These are phyloP conservation scores for Irpex lacteus DNA, from an alignment of 1,284 basidiomycete genomes.

Conservation along the genomic window DNA sequence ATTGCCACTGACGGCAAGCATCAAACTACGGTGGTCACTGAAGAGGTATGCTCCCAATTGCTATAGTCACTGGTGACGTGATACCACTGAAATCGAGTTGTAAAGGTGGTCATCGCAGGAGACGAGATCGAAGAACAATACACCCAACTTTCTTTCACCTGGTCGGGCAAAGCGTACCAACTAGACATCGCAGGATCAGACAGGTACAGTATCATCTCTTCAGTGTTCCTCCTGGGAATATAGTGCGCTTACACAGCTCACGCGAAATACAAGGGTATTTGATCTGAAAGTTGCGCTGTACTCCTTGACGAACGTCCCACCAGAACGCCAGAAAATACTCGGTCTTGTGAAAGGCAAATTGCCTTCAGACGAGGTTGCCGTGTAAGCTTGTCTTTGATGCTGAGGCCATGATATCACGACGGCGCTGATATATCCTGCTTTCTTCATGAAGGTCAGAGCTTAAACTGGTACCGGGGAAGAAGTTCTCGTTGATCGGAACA, in stretches of 20 bases:
- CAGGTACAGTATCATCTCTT: too few species aligned
- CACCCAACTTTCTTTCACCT: slow-evolving; percentile 62
- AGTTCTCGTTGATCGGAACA: slow-evolving; percentile 81
- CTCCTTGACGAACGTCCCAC: slow-evolving; percentile 76
- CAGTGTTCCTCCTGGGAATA: too few species aligned
- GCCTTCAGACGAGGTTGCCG: slow-evolving; percentile 67
- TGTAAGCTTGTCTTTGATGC: slow-evolving; percentile 55
- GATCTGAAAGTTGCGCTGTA: slow-evolving; percentile 68
- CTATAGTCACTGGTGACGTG: too few species aligned
- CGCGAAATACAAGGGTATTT: slow-evolving; percentile 46
- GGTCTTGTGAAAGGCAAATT: slow-evolving; percentile 85
- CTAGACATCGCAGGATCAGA: slow-evolving; percentile 70
- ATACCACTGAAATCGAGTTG: background rate
- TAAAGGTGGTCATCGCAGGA: slow-evolving; percentile 1
- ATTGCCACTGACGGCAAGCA: background rate
- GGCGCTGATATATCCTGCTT: background rate
- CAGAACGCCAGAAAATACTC: slow-evolving; percentile 86
- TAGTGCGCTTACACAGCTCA: background rate
- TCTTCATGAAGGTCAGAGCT: slow-evolving; percentile 53
- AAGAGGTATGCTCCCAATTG: background rate
- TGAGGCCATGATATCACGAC: too few species aligned
- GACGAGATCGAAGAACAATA: slow-evolving; percentile 32
- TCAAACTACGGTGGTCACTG: background rate
- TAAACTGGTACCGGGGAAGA: slow-evolving; percentile 57
- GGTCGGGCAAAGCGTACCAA: slow-evolving; percentile 57